Base-by-base conservation (phyloP, 176 grass and related monocot genomes). In the Triticum urartu region DNA sequence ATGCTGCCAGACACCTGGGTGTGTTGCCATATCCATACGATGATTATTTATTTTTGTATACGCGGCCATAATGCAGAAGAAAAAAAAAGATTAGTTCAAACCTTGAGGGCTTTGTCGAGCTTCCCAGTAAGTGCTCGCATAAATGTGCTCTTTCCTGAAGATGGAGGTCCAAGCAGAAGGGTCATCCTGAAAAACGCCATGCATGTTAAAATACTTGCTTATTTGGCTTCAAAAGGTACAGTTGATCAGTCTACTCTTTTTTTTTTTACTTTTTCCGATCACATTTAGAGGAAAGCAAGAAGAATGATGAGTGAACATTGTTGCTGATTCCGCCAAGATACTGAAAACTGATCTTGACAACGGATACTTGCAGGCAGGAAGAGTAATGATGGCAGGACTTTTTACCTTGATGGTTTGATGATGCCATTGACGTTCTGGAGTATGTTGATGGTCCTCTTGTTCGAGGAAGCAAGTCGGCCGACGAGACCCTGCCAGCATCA, bases 351-450 rank as follows among this genome's bases (percentile, higher is more conserved):
- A 52, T 17, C 48, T 52, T 52, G 48, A 52, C 48, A 52, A 52
- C 6, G 48, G 48, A 5, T 52, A 52, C 48, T 52, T 52, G 48
- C 14, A 52, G 48, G 13, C 14, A 52, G 48, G 14, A 17, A 52
- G 48, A 50, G 48, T 72, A 13, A 26, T n/a, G 59, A 50, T 17
- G 13, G 2, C 48, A 50, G 4, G 14, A 50, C 48, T 5, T 52
- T 12, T 45, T 86, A 86, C 95, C 93, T 98, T 21, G 91, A 91
- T 34, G 96, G 96, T 54, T 95, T 98, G 42, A 98, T 36, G 47
- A 98, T 89, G 36, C 96, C 95, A 43, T 71, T 92, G 45, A 94
- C 86, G 84, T 89, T 15, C 9, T 91, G 83, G 56, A 98, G 91
- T 91, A 98, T 91, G n/a, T 86, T 91, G 71, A 92, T 79, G 10